Evolutionary conservation across 306 rosid genomes (phyloP).

Genomic region (Echinosophora koreensis): DNA sequence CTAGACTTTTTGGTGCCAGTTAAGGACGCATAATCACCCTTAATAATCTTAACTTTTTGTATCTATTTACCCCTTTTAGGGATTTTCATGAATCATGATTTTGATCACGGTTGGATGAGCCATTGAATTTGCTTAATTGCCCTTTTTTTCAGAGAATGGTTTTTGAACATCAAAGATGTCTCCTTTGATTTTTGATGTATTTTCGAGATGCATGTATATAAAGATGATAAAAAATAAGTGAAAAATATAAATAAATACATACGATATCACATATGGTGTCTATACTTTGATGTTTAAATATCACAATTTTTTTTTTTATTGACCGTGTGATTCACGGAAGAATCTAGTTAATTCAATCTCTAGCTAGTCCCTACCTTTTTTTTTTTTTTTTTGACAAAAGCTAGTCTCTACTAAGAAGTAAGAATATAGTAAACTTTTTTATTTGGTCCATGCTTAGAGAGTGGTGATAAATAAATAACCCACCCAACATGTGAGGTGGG

Average conservation of each 20-base stretch:
- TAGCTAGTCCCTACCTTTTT: constrained; percentile 30
- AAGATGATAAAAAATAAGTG: too few species aligned
- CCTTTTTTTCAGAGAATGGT: background rate
- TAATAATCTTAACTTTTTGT: constrained; percentile 38
- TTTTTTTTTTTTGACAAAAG: too few species aligned
- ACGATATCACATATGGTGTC: too few species aligned
- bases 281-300: too few species aligned
- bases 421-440: background rate
- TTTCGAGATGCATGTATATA: too few species aligned
- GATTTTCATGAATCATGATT: constrained; percentile 25
- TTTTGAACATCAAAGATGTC: too few species aligned
- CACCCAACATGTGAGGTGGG: constrained; percentile 50
- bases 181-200: too few species aligned
- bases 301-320: background rate
- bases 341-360: constrained; percentile 18
- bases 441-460: constrained; percentile 31
- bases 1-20: constrained; percentile 47
- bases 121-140: constrained; percentile 20
- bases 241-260: too few species aligned
- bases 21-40: constrained; percentile 51
- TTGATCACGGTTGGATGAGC: constrained; percentile 2
- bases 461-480: constrained; percentile 33
- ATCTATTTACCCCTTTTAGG: constrained; percentile 11
- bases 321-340: background rate
- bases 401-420: constrained; percentile 10